These are phyloP conservation scores for Corymbia citriodora DNA, from an alignment of 441 rosid genomes.

Conservation along the genomic window DNA sequence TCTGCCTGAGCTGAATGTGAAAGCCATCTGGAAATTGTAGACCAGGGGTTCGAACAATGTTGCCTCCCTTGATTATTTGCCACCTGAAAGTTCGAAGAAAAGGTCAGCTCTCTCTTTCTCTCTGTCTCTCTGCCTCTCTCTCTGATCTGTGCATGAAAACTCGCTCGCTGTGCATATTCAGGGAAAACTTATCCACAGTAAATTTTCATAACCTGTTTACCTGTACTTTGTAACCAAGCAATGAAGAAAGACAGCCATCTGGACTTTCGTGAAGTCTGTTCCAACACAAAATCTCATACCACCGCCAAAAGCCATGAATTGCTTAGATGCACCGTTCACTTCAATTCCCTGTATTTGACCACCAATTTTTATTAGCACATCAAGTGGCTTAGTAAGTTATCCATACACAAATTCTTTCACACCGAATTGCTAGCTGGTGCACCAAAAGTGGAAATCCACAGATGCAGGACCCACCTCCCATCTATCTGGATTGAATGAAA, in stretches of 20 bases:
- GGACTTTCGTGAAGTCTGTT: constrained; percentile 28
- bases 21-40: constrained; percentile 4
- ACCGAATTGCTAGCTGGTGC: neutral
- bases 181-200: too few species aligned
- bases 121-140: neutral
- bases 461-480: constrained; percentile 22
- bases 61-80: constrained; percentile 4
- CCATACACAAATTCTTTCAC: neutral
- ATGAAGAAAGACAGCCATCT: constrained; percentile 25
- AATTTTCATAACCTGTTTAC: neutral
- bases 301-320: constrained; percentile 35
- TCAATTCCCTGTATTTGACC: constrained; percentile 14
- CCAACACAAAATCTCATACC: constrained; percentile 26
- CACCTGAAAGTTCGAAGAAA: constrained; percentile 6
- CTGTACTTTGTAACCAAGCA: constrained; percentile 28
- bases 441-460: neutral
- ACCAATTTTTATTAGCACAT: neutral
- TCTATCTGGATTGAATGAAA: constrained; percentile 35
- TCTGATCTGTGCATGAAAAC: neutral
- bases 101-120: neutral
- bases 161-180: neutral
- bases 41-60: constrained; percentile 4
- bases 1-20: neutral
- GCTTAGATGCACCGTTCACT: constrained; percentile 19
- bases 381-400: neutral